These are phyloP conservation scores for Asterophora lycoperdoides DNA, from an alignment of 768 basidiomycete species.

Conservation along the genomic window DNA sequence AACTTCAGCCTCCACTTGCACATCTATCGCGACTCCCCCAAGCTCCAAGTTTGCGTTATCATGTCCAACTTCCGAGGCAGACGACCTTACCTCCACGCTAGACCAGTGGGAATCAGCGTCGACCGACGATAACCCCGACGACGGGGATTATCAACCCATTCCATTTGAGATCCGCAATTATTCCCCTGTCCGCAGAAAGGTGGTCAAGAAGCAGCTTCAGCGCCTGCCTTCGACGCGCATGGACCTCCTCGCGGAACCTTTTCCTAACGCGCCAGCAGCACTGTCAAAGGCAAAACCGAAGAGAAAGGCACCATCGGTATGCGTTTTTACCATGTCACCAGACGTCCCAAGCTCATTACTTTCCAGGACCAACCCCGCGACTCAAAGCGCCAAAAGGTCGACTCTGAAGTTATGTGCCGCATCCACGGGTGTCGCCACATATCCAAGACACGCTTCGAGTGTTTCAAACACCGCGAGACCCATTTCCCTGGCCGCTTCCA, in stretches of 20 bases:
- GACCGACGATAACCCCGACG: constrained; percentile 6
- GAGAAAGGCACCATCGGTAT: constrained; percentile 9
- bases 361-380: not conserved
- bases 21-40: not conserved
- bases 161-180: not conserved
- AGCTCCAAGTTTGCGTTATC: constrained; percentile 3
- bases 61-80: not conserved
- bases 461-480: constrained; percentile 22
- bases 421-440: constrained; percentile 19
- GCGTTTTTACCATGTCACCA: not conserved
- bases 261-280: not conserved
- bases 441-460: constrained; percentile 18
- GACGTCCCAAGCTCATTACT: not conserved
- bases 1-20: constrained; percentile 1
- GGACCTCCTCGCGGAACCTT: not conserved
- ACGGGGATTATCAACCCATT: constrained; percentile 13
- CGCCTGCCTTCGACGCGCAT: not conserved
- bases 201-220: constrained; percentile 1
- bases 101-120: constrained; percentile 5
- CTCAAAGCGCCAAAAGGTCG: constrained; percentile 13
- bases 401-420: constrained; percentile 17
- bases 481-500: constrained; percentile 20
- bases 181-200: not conserved
- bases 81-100: not conserved
- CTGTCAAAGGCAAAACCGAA: constrained; percentile 5